Evolutionary conservation across 2,329 filamentous ascomycete genomes (phyloP), one percentile per base, ranked within the genome.

Genomic region (Trichoderma sp.): DNA sequence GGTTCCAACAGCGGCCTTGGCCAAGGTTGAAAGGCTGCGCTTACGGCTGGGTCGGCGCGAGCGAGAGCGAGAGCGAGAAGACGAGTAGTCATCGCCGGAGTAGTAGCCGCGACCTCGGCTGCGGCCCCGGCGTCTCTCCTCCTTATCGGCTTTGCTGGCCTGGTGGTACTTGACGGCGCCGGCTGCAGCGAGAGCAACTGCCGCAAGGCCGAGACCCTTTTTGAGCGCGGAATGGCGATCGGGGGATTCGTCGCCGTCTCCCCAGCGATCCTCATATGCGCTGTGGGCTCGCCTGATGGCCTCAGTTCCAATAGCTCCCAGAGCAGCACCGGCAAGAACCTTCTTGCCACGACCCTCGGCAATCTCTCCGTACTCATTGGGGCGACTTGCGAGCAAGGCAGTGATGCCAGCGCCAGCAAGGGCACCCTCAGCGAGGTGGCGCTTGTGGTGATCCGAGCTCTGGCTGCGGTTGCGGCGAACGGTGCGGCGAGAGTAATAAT

Each of bases 121-220:
- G 58, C 88, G 86, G 11, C 89, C 89, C 64, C 89, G 86, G 34
- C 74, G 81, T 15, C 84, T 79, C 75, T 91, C 88, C 74, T 90
- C 89, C 76, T 86, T 88, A 58, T 90, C 87, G 58, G 86, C 79
- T 76, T 88, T 90, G 79, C 84, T 87, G 75, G 86, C 85, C 73
- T 90, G 86, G 77, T 88, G 87, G 76, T 90, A 90, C 77, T 91
- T 90, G 73, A 88, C 85, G 6, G 89, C 89, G n/a, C 89, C 89
- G 4, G 89, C 88, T 23, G 90, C 87, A 8, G 89, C 89, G 28
- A 91, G 83, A 17, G 88, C 89, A 26, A 89, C 88, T 11, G 88
- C 89, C 9, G 89, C 89, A 55, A 91, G 84, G 36, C 88, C 89
- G 26, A 91, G 81, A 26, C 88, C 89, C 1, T 88, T 90, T 78